Base-by-base conservation (phyloP, 1,139 yeast genomes). In the Debaryomyces psychrophilus region DNA sequence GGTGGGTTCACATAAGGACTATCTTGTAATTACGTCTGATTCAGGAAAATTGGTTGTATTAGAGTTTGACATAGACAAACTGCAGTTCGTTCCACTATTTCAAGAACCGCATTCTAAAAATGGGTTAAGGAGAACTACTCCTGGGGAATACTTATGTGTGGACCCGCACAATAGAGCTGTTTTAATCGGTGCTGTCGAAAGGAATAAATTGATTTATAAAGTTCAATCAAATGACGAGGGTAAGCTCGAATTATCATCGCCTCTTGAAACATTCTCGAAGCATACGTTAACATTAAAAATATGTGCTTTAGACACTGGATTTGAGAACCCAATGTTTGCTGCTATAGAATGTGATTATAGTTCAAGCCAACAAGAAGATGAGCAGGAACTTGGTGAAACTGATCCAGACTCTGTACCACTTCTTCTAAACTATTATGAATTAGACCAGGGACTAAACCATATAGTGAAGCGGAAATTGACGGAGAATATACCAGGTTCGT, bases 401-500 rank as follows among this genome's bases (percentile, higher is more conserved):
- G 40, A 20, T 20, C 22, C 44, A 15, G 52, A 52, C n/a, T 54
- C 50, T 11, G 11, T 44, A 49, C 57, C 57, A 1, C 48, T 62
- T 3, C 50, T 50, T 14, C 66, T 92, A 48, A 77, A 81, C 7
- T 86, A 79, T 61, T 92, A 92, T 65, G 95, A 89, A 59, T 68
- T 92, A 26, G 98, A 93, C 62, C 77, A 88, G 44, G 97, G 98
- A 0, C 70, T 92, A 45, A 90, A 92, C 59, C 87, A 86, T 59
- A 79, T 90, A 1, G 73, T 86, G 2, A 78, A 77, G 47, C 56
- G 56, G 18, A 76, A 72, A 48, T 71, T 79, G 47, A 62, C 79
- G 2, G 76, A 67, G 28, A 61, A 55, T 8, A 65, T 81, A 2
- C 72, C 74, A 0, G 51, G 57, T 0, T 58, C 69, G 18, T 61